Evolutionary conservation across 2,329 filamentous ascomycete species (phyloP).

Genomic region (Ophiostoma ulmi): DNA sequence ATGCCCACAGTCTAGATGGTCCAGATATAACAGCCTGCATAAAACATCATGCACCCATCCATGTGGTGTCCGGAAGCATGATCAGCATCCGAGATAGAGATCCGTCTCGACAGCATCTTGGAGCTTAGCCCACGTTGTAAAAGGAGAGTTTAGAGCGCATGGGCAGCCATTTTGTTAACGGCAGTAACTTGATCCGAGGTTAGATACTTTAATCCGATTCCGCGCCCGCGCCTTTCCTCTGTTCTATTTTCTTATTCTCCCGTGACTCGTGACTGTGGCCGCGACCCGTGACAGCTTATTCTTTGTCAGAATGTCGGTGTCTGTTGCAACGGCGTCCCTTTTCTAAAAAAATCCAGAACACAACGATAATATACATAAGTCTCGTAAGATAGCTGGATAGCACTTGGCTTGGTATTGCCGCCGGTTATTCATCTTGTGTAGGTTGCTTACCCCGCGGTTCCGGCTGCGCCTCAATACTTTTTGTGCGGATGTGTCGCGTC

Average conservation of each 20-base stretch:
- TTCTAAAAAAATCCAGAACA: neutral
- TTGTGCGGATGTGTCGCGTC: too few species aligned
- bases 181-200: neutral
- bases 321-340: neutral
- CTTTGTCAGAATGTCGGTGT: neutral
- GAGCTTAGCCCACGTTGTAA: neutral
- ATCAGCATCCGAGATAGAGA: neutral
- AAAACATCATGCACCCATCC: neutral
- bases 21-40: neutral
- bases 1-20: neutral
- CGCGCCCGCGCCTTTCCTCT: neutral
- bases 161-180: neutral
- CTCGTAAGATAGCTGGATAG: neutral
- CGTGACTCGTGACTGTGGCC: conserved; percentile 3
- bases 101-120: neutral
- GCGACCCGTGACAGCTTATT: neutral
- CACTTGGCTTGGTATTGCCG: neutral
- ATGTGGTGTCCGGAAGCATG: neutral
- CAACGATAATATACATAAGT: neutral
- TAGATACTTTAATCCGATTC: neutral
- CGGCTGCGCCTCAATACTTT: neutral
- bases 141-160: neutral
- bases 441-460: neutral
- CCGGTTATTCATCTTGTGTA: neutral
- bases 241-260: neutral